Evolutionary conservation across 2,329 filamentous ascomycete species (phyloP).

Genomic region (Drechslerella stenobrocha): DNA sequence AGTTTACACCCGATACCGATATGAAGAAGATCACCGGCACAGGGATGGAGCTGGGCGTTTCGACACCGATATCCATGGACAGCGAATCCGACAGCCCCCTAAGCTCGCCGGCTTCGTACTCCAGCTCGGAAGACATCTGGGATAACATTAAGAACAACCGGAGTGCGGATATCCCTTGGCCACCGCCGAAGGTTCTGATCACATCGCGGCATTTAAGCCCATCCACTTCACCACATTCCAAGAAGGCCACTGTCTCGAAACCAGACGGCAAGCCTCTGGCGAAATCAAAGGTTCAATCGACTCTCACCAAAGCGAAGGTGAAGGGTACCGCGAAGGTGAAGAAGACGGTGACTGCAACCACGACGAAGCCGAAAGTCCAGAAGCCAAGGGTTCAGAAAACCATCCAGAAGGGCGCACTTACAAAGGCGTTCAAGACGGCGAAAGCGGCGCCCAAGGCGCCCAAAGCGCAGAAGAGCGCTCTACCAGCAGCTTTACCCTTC

Average conservation of each 20-base stretch:
- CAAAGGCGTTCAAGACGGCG: conserved; percentile 37
- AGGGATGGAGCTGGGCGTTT: conserved; percentile 46
- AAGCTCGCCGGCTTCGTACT: conserved; percentile 43
- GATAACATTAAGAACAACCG: conserved; percentile 43
- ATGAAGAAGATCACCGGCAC: conserved; percentile 47
- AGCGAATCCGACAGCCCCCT: conserved; percentile 43
- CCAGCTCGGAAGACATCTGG: conserved; percentile 44
- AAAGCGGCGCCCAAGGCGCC: conserved; percentile 12
- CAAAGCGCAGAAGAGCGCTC: conserved; percentile 13
- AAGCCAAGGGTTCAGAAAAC: conserved; percentile 12
- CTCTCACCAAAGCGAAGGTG: conserved; percentile 20
- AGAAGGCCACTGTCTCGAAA: conserved; percentile 30
- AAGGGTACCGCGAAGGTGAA: conserved; percentile 26
- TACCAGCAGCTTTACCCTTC: conserved; percentile 6
- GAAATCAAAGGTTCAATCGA: conserved; percentile 6
- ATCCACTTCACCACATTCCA: conserved; percentile 40
- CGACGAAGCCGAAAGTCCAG: conserved; percentile 18
- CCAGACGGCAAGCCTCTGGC: not conserved
- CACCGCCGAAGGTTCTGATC: conserved; percentile 32
- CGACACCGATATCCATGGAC: conserved; percentile 44
- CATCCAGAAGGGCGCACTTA: conserved; percentile 25
- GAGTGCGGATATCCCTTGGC: conserved; percentile 34
- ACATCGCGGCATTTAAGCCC: conserved; percentile 27
- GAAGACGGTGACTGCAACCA: conserved; percentile 35
- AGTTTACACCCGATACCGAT: conserved; percentile 41